These are phyloP conservation scores for Hordeum marinum DNA, from an alignment of 176 grass and related monocot genomes.

Conservation along the genomic window DNA sequence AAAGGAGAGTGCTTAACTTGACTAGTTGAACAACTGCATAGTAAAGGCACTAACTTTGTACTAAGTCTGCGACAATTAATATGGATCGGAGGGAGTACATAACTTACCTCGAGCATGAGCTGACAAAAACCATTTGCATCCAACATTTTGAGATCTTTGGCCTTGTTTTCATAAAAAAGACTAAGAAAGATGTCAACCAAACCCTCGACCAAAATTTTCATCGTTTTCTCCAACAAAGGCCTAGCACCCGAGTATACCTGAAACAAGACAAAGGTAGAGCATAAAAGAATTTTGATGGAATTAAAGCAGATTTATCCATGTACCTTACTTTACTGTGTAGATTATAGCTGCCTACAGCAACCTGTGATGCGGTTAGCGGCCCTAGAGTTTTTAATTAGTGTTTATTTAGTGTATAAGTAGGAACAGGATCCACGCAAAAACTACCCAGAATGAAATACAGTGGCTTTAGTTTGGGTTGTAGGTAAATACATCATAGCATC, in stretches of 20 bases:
- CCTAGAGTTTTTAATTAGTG: not conserved
- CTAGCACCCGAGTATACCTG: constrained; percentile 86
- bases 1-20: not conserved
- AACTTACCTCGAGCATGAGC: constrained; percentile 87
- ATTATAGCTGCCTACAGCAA: not conserved
- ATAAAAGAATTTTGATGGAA: constrained; percentile 1
- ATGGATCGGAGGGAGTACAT: not conserved
- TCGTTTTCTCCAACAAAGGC: constrained; percentile 86
- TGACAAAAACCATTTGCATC: constrained; percentile 96
- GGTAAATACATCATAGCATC: not conserved
- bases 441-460: not conserved
- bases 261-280: constrained; percentile 14
- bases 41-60: too few relatives aligned
- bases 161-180: constrained; percentile 92
- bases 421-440: not conserved
- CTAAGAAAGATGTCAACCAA: constrained; percentile 90
- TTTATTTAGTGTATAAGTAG: constrained; percentile 6
- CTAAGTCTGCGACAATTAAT: too few relatives aligned
- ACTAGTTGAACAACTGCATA: constrained; percentile 8
- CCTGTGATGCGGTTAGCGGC: not conserved
- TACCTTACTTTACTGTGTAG: constrained; percentile 1
- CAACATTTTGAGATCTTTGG: constrained; percentile 69
- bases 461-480: not conserved
- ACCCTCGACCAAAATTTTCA: constrained; percentile 87
- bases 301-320: not conserved